Evolutionary conservation across 352 stramenopile genomes (phyloP).

Genomic region (Pilasporangium apinafurcum): DNA sequence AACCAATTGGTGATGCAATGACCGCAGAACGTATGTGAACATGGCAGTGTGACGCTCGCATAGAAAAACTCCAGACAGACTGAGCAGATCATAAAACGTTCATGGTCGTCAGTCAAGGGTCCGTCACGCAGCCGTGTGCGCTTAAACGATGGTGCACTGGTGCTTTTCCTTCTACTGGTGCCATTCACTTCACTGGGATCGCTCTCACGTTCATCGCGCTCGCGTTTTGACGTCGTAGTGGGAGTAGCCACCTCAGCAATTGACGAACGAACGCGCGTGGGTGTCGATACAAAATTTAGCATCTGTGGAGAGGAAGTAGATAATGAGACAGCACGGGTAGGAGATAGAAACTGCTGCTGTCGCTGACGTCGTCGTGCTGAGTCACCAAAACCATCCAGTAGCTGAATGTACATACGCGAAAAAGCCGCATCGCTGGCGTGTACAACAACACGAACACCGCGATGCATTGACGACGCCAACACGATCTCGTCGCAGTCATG

Average conservation of each 20-base stretch:
- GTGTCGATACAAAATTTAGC: too few species aligned
- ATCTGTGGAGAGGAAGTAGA: too few species aligned
- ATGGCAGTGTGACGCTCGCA: conserved; percentile 66
- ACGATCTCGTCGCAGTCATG: conserved; percentile 66
- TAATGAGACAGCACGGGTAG: too few species aligned
- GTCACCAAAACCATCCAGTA: conserved; percentile 8
- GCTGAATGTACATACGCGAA: conserved; percentile 34
- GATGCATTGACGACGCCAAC: conserved; percentile 56
- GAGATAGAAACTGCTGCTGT: conserved; percentile 3
- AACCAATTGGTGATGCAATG: conserved; percentile 79
- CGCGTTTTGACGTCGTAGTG: conserved; percentile 15
- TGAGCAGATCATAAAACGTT: conserved; percentile 71
- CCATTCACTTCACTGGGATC: not conserved
- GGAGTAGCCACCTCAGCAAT: too few species aligned
- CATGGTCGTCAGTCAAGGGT: conserved; percentile 26
- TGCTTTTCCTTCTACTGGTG: conserved; percentile 8
- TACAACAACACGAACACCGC: conserved; percentile 45
- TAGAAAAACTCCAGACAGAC: conserved; percentile 84
- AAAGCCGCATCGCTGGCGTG: conserved; percentile 33
- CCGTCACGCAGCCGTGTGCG: conserved; percentile 8
- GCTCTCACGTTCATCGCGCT: conserved; percentile 14
- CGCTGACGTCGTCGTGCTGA: too few species aligned
- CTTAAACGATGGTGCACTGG: conserved; percentile 4
- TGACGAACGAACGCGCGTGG: too few species aligned
- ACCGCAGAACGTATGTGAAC: conserved; percentile 82